Base-by-base conservation (phyloP, 345 rosid species). In the Salix arbutifolia region DNA sequence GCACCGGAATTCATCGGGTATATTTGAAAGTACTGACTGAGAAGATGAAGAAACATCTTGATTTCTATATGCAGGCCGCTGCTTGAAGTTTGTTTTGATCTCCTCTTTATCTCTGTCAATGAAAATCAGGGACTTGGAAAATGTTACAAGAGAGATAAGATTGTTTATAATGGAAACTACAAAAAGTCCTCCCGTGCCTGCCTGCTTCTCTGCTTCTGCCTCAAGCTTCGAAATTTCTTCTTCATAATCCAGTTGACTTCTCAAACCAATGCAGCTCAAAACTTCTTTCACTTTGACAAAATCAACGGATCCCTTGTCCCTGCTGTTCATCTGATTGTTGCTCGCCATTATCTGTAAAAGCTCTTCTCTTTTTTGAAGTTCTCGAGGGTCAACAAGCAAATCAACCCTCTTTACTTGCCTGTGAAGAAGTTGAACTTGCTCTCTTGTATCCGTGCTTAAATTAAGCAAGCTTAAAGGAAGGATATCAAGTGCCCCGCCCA, bases 391-490 rank as follows among this genome's bases (percentile, higher is more conserved):
- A n/a, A 85, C 75, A 71, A 85, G 80, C 81, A 86, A 79, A 70
- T 84, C 87, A 3, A 78, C 84, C 72, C 89, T 81, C 69, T 85
- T 91, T 6, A 84, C 86, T 73, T 91, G 95, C 87, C 65, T 85
- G 85, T 85, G 90, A 46, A 88, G 89, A 62, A 89, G 89, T 80
- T 88, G 92, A 71, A 91, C 86, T 74, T 89, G 95, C 79, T 91
- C 95, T 71, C 78, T 87, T n/a, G 80, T 83, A 64, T 91, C 95
- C 1, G 79, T n/a, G 0, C 74, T 83, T 37, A 88, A 66, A 61
- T 64, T 75, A 46, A 89, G 89, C 88, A 89, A 71, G 75, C 89
- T 91, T 67, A 88, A 69, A 38, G 95, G 92, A 6, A 91, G 73
- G 73, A 91, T 89, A 74, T 91, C 95, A 3, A 91, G 87, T 19